Evolutionary conservation across 805 yeast genomes (phyloP), one percentile per base, ranked within the genome.

Genomic region (Lachancea sp.): DNA sequence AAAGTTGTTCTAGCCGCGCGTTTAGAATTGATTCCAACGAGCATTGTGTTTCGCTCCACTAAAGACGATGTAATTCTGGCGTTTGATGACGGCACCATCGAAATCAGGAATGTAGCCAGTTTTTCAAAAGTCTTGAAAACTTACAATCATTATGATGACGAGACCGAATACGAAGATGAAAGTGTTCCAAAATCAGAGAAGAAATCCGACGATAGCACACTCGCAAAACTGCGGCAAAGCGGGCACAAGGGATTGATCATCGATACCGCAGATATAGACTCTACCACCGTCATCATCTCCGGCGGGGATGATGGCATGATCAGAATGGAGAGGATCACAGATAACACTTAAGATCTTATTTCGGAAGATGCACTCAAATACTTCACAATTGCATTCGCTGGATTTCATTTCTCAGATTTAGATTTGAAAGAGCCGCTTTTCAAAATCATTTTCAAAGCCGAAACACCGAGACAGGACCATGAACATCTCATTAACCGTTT

Each of bases 41-140:
- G 46, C 30, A 33, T 49, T 11, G 44, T 54, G 17, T 55, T 54
- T 49, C 38, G 45, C 15, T 48, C 51, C 10, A 36, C 34, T 4
- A 46, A 40, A 20, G 57, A 54, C 26, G 44, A 46, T 46, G 54
- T 40, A 22, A 51, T 41, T 38, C 44, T 54, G 13, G 54, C 62
- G 13, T 57, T 52, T 32, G 45, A 44, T 4, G 53, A 57, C 41
- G 59, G 61, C 2, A 22, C 46, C 5, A 47, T 60, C 7, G 62
- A 60, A 40, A 19, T 60, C n/a, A 56, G 61, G 46, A 50, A 49
- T 31, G 32, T 59, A n/a, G 41, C 46, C 10, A 46, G 54, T 35
- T 59, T 59, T 34, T 36, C 48, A 9, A 38, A 46, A 3, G 33
- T 48, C 2, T 25, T 52, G n/a, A 44, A 45, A 19, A 40, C 46